A percentile compares a stretch with the other conserved stretches of the same genome.
Evolutionary conservation across 768 basidiomycete species (phyloP).

Genomic region (Xanthoconium purpureum): DNA sequence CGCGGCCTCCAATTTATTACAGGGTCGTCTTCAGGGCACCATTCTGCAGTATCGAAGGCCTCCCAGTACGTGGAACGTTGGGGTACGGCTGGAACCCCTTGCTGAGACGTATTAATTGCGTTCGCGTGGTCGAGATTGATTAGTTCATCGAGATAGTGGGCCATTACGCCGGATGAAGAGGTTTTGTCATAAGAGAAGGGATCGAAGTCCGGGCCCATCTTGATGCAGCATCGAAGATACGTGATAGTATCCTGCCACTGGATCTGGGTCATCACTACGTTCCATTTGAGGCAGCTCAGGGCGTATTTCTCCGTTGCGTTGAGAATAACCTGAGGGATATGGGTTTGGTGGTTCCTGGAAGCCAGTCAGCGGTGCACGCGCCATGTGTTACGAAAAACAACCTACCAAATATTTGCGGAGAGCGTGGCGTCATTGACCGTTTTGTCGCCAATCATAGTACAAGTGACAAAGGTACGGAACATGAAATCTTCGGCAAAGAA

Average conservation of each 20-base stretch:
- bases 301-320: constrained; percentile 23
- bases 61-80: constrained; percentile 7
- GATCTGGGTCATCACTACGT: constrained; percentile 14
- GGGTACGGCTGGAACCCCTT: constrained; percentile 4
- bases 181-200: constrained; percentile 20
- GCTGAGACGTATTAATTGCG: not conserved
- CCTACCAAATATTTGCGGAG: constrained; percentile 32
- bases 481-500: constrained; percentile 33
- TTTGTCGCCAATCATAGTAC: constrained; percentile 37
- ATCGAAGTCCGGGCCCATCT: constrained; percentile 24
- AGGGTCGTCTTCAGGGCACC: constrained; percentile 33
- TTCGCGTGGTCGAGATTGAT: constrained; percentile 8
- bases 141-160: constrained; percentile 19
- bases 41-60: constrained; percentile 17
- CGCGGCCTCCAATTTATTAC: constrained; percentile 28
- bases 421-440: constrained; percentile 32
- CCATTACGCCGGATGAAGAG: constrained; percentile 18
- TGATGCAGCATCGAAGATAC: constrained; percentile 25
- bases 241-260: constrained; percentile 25
- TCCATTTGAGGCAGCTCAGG: constrained; percentile 23
- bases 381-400: not conserved
- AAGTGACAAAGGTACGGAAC: constrained; percentile 33
- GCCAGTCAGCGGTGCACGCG: constrained; percentile 2
- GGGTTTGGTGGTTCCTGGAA: constrained; percentile 22
- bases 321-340: constrained; percentile 22